Percentiles rank a stretch among this genome's conserved stretches.
These are phyloP conservation scores for Quercus bicolor DNA, from an alignment of 306 rosid species.

Conservation along the genomic window DNA sequence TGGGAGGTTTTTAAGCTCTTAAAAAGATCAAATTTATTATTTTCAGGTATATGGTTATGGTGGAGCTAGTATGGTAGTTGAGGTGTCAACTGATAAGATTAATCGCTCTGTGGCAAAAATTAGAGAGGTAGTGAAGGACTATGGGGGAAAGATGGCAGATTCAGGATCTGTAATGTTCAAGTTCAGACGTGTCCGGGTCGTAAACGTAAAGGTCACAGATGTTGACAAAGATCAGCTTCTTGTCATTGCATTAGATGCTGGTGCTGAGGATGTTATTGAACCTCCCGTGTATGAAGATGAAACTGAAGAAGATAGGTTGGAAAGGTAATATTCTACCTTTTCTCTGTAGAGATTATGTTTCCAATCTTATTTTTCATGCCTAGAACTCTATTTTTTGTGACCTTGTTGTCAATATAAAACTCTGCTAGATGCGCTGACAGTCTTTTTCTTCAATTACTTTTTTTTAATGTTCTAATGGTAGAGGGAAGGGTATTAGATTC, in stretches of 20 bases:
- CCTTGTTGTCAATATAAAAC: background rate
- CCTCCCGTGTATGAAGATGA: slow-evolving; percentile 79
- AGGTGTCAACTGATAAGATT: slow-evolving; percentile 85
- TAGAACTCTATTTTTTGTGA: background rate
- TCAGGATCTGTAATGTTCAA: slow-evolving; percentile 84
- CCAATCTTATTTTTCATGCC: background rate
- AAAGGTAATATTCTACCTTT: slow-evolving; percentile 46
- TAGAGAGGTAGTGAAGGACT: slow-evolving; percentile 80
- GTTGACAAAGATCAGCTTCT: slow-evolving; percentile 84
- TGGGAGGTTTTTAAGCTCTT: background rate
- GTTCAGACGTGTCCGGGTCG: slow-evolving; percentile 77
- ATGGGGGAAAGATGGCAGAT: slow-evolving; percentile 98
- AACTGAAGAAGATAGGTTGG: slow-evolving; percentile 68
- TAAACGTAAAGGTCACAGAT: slow-evolving; percentile 58
- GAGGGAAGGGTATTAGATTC: background rate
- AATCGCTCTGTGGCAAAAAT: slow-evolving; percentile 75
- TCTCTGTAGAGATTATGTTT: slow-evolving; percentile 1
- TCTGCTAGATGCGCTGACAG: too few relatives aligned
- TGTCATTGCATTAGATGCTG: slow-evolving; percentile 68
- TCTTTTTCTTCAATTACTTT: too few relatives aligned
- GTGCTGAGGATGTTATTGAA: slow-evolving; percentile 93
- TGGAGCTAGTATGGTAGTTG: slow-evolving; percentile 91
- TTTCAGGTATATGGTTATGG: slow-evolving; percentile 84
- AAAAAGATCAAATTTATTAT: slow-evolving; percentile 4
- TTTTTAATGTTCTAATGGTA: too few relatives aligned